phyloP scores from a whole-genome alignment of 148 eudicot genomes.

The Selenicereus undatus region DNA sequence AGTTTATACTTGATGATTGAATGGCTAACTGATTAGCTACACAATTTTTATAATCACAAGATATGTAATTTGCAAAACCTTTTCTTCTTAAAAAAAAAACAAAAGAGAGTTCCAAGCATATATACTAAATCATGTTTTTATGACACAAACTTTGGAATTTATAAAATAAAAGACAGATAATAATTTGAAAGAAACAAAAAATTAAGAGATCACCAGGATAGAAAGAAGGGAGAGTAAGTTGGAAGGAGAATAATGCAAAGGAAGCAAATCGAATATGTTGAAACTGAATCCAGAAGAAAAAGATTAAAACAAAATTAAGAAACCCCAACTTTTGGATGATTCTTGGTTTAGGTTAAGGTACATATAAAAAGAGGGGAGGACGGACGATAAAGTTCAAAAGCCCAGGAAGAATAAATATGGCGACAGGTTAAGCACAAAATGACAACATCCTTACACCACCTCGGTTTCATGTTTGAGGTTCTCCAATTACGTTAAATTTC shows the following conservation, averaged over 20 bases:
- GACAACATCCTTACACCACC: constrained; percentile 35
- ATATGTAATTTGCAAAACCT: no score
- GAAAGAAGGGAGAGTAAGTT: not conserved
- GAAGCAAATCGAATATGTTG: not conserved
- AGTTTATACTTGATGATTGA: no score
- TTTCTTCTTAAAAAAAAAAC: no score
- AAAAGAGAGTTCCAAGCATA: no score
- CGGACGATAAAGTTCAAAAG: not conserved
- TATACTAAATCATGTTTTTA: no score
- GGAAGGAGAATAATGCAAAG: not conserved
- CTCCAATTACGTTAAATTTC: not conserved
- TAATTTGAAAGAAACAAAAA: not conserved
- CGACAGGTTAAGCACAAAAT: constrained; percentile 21
- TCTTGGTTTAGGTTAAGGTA: not conserved
- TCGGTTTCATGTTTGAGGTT: not conserved
- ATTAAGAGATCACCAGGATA: no score
- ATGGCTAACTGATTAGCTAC: no score
- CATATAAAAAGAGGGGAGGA: not conserved
- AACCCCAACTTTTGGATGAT: not conserved
- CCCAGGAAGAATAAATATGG: constrained; percentile 4
- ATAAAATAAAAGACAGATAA: no score
- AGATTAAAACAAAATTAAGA: not conserved
- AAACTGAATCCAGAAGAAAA: not conserved
- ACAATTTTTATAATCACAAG: no score
- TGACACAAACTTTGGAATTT: not conserved